Conservation (phyloP, 768 basidiomycete genomes). For the Ephemerocybe angulata region DNA sequence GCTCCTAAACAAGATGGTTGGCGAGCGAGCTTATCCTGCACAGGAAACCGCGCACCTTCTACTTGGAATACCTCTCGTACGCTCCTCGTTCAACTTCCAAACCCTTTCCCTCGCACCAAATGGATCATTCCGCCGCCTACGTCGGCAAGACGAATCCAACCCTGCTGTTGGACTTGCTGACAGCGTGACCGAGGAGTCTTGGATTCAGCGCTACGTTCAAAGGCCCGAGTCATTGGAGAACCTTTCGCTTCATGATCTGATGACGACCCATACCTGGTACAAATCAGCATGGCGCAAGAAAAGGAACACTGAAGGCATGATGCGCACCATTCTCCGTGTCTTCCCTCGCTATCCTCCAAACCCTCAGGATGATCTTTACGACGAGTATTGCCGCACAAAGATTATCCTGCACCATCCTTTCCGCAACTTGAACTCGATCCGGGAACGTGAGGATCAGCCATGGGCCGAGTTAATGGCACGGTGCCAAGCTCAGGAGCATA, state of each 20-base stretch:
- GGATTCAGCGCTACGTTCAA: conserved; percentile 5
- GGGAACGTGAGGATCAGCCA: not conserved
- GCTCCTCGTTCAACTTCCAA: conserved; percentile 10
- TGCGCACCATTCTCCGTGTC: conserved; percentile 1
- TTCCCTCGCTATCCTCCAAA: conserved; percentile 16
- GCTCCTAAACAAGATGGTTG: conserved; percentile 20
- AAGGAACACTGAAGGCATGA: not conserved
- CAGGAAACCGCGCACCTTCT: conserved; percentile 22
- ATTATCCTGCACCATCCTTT: conserved; percentile 19
- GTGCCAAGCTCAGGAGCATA: not conserved
- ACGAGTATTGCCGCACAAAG: conserved; percentile 15
- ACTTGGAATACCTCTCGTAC: conserved; percentile 18
- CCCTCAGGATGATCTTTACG: conserved; percentile 15
- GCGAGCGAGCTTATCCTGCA: conserved; percentile 18
- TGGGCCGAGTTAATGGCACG: not conserved
- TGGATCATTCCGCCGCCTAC: not conserved
- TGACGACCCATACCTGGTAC: not conserved
- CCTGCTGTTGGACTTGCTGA: not conserved
- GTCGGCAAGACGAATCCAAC: not conserved
- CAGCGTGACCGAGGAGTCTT: not conserved
- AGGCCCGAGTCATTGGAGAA: not conserved
- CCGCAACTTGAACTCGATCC: not conserved
- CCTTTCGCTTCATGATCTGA: conserved; percentile 6
- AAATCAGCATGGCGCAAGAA: conserved; percentile 3
- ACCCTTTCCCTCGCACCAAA: conserved; percentile 12